Evolutionary conservation across 345 rosid genomes (phyloP), one percentile per base, ranked within the genome.

Genomic region (Nasturtium officinale): DNA sequence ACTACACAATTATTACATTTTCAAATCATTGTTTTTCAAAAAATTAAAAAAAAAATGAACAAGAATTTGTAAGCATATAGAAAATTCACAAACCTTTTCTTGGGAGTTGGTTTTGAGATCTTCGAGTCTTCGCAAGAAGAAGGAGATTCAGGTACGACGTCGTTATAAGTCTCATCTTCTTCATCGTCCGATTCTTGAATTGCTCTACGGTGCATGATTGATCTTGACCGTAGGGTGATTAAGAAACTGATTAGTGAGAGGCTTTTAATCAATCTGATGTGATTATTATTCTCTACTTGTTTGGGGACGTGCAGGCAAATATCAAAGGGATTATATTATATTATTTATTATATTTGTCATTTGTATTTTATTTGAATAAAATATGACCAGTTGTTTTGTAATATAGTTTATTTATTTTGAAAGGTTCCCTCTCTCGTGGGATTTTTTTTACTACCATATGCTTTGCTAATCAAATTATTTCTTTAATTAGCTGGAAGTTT

Each of bases 81-180:
- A 35, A 10, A 10, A 1, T 26, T 54, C 25, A 35, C 33, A 42
- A 46, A 88, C 92, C 92, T 86, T 75, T 82, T 84, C 63, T 83
- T 88, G 0, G 83, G 85, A 6, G 88, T 76, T n/a, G 90, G 78
- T 61, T 75, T 65, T 8, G 71, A 73, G 77, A 53, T 65, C 78
- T 76, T 80, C 1, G 79, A 15, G 9, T 83, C 87, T 32, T 83
- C 87, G 5, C 84, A 83, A 12, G 87, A 83, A 77, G 80, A 81
- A 51, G 87, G 83, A 43, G 87, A 77, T 12, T 74, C 81, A 4
- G 84, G 84, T 21, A 74, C 81, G 29, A 40, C 70, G 67, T 79
- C 83, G 67, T 68, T 73, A 17, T 58, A 62, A 1, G 74, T 69
- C 33, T 72, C 86, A 45, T 78, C 81, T 65, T 77, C 80, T 28